Evolutionary conservation across 192 early-diverging fungal genomes (phyloP).

Genomic region (Podochytrium sp.): DNA sequence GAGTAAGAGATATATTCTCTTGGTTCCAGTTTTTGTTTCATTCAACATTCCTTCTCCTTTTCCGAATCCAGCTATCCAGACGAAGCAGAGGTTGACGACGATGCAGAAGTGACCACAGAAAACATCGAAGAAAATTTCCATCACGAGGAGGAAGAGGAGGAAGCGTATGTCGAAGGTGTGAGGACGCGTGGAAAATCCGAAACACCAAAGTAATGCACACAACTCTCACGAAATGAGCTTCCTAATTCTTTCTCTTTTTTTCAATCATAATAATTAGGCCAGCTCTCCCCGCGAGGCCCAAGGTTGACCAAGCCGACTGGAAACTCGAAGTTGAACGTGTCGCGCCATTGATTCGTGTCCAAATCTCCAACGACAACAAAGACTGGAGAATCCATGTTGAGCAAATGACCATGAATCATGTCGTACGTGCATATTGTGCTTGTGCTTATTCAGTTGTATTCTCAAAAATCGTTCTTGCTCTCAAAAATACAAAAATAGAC

Average conservation of each 20-base stretch:
- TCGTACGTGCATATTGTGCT: conserved; percentile 24
- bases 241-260: not conserved
- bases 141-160: conserved; percentile 56
- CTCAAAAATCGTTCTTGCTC: not conserved
- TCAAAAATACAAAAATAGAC: conserved; percentile 32
- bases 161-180: conserved; percentile 15
- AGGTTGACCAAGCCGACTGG: conserved; percentile 58
- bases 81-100: conserved; percentile 65
- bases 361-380: conserved; percentile 63
- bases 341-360: conserved; percentile 53
- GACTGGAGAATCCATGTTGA: conserved; percentile 67
- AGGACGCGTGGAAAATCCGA: conserved; percentile 26
- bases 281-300: conserved; percentile 33
- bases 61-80: conserved; percentile 53
- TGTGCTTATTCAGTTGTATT: no score
- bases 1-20: no score
- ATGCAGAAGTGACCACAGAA: conserved; percentile 65
- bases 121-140: conserved; percentile 48
- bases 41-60: not conserved
- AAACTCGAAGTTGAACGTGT: conserved; percentile 63
- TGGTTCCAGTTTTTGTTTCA: no score
- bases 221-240: conserved; percentile 1
- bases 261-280: not conserved
- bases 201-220: conserved; percentile 28
- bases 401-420: conserved; percentile 52